Evolutionary conservation across 495 filamentous ascomycete species (phyloP).

Genomic region (Aspergillus diversus): DNA sequence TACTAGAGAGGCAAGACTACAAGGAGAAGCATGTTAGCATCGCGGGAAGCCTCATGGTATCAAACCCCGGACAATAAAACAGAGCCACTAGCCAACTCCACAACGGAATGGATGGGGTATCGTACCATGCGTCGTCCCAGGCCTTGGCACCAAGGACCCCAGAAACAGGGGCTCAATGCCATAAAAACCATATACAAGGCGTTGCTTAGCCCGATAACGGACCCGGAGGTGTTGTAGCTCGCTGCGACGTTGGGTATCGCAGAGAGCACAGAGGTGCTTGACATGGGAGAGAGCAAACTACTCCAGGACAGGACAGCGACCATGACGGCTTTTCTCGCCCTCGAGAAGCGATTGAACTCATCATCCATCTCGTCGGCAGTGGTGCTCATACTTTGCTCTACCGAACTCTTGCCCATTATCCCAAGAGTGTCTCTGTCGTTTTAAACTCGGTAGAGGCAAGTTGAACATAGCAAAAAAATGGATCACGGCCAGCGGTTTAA

Average conservation of each 20-base stretch:
- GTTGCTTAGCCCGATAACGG: slow-evolving; percentile 22
- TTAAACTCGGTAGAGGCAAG: background rate
- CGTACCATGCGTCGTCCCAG: slow-evolving; percentile 20
- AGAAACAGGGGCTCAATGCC: slow-evolving; percentile 24
- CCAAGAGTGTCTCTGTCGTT: background rate
- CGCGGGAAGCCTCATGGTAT: background rate
- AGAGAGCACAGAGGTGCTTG: slow-evolving; percentile 21
- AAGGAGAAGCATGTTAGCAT: background rate
- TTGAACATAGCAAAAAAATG: background rate
- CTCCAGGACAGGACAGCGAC: slow-evolving; percentile 17
- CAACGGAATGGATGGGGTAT: background rate
- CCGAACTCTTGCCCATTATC: background rate
- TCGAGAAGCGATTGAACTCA: slow-evolving; percentile 21
- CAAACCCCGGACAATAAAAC: background rate
- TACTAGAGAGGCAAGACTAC: slow-evolving; percentile 20
- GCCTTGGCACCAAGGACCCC: slow-evolving; percentile 21
- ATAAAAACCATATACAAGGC: slow-evolving; percentile 25
- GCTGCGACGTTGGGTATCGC: slow-evolving; percentile 23
- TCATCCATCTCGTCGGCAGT: background rate
- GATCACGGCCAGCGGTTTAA: background rate
- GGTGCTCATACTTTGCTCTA: background rate
- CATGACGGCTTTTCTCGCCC: slow-evolving; percentile 14
- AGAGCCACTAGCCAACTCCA: background rate
- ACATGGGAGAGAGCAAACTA: slow-evolving; percentile 20
- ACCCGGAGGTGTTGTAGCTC: slow-evolving; percentile 21